Evolutionary conservation across 441 rosid genomes (phyloP), one percentile per base, ranked within the genome.

Genomic region (Macaranga tanarius): DNA sequence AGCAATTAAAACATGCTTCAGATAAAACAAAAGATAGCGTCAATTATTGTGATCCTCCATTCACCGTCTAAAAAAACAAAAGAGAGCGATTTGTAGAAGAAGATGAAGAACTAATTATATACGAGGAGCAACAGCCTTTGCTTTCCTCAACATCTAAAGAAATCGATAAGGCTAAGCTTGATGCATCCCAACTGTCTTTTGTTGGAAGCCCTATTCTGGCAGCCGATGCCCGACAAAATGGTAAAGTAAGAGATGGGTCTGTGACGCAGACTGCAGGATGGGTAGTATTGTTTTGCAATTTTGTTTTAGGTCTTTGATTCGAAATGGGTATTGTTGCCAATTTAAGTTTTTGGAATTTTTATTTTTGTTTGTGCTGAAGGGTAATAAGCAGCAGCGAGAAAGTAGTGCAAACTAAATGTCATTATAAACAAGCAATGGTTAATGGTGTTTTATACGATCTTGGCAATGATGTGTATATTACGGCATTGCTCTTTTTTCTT

Each of bases 401-500:
- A 0, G 17, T 67, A 4, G 0, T 54, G 28, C 72, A 76, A 65
- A 79, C 80, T 1, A 76, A 57, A 42, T 28, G 51, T 20, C 82
- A 76, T 23, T 82, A 79, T 42, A 47, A 62, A 2, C 40, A 61
- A 48, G 85, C 85, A 5, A 34, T 4, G 38, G 65, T 82, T 12
- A 82, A 82, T 76, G 80, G 75, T 1, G 20, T 70, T 45, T 3
- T 31, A 1, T 82, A 70, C 47, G 63, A 61, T 45, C 69, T 82
- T 19, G 78, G 74, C 10, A 80, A 79, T 8, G 38, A 71, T 71
- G 80, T 75, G 2, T 76, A 82, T 68, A 79, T 82, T 23, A 48
- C 79, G 22, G 85, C 76, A 67, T 5, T 17, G 16, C 17, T 25
- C 54, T 69, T 23, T 44, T 8, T 28, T 28, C 31, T 28, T 28